Evolutionary conservation across 495 filamentous ascomycete genomes (phyloP).

Genomic region (Mycothermus thermophilus): DNA sequence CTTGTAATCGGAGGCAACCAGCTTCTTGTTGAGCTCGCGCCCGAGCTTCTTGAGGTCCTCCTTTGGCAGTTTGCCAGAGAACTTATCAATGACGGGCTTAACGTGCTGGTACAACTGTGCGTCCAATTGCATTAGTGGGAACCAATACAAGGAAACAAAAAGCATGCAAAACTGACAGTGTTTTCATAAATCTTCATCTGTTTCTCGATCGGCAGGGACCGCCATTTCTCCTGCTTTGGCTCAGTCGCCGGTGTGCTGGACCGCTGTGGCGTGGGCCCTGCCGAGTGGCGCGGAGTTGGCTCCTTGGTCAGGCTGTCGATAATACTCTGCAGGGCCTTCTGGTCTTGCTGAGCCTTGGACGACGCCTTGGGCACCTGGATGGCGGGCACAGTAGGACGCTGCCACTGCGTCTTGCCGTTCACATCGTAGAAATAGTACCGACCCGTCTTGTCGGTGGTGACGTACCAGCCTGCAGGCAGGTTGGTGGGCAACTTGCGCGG

Average conservation of each 20-base stretch:
- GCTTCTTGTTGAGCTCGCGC: constrained; percentile 76
- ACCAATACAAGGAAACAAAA: neutral
- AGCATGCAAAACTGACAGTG: constrained; percentile 43
- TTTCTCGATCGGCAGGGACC: constrained; percentile 62
- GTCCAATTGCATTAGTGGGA: constrained; percentile 15
- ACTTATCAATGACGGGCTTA: constrained; percentile 74
- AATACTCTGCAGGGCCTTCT: constrained; percentile 58
- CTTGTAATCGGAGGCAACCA: constrained; percentile 83
- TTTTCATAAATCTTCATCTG: constrained; percentile 88
- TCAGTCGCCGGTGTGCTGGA: constrained; percentile 45
- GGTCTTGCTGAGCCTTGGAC: constrained; percentile 41
- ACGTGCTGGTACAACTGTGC: constrained; percentile 65
- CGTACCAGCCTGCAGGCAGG: constrained; percentile 71
- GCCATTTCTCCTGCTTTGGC: constrained; percentile 71
- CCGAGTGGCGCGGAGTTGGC: constrained; percentile 26
- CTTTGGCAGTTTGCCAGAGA: constrained; percentile 66
- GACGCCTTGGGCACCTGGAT: constrained; percentile 48
- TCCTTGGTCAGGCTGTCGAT: constrained; percentile 73
- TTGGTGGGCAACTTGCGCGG: constrained; percentile 40
- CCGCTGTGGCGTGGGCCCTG: constrained; percentile 50
- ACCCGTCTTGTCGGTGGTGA: constrained; percentile 48
- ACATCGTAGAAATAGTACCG: constrained; percentile 69
- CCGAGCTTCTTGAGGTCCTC: constrained; percentile 79
- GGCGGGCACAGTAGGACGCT: constrained; percentile 53
- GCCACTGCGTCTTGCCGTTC: constrained; percentile 65